Evolutionary conservation across 345 rosid genomes (phyloP).

Genomic region (Eucalyptus guilfoylei): DNA sequence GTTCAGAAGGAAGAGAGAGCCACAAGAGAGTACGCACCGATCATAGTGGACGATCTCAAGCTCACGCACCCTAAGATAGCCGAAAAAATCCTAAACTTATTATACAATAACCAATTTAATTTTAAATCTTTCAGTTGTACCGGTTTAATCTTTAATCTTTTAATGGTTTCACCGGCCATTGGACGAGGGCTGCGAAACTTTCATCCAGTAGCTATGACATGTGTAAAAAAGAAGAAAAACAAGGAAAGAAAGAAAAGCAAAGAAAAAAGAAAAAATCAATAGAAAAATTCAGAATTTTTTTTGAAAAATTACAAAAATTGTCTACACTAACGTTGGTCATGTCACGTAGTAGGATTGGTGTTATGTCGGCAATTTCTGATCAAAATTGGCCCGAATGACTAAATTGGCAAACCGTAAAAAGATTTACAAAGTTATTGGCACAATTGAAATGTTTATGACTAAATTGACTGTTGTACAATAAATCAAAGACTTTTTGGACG

Average conservation of each 20-base stretch:
- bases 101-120: not conserved
- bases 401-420: no score
- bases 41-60: no score
- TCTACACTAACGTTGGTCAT: accelerated
- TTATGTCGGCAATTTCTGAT: not conserved
- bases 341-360: accelerated
- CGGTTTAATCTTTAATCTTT: not conserved
- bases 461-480: accelerated
- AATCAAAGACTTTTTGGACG: no score
- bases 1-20: not conserved
- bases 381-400: not conserved
- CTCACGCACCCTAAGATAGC: no score
- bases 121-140: accelerated
- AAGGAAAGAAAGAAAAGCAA: not conserved
- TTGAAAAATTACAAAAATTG: no score
- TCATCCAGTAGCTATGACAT: not conserved
- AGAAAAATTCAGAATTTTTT: no score
- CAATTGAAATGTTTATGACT: accelerated
- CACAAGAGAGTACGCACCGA: no score
- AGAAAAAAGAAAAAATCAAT: no score
- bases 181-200: not conserved
- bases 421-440: no score
- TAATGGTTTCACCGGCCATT: no score
- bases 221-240: not conserved
- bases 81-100: no score